phyloP scores from a whole-genome alignment of 202 grass and related monocot species.

The Zoysia matrella region DNA sequence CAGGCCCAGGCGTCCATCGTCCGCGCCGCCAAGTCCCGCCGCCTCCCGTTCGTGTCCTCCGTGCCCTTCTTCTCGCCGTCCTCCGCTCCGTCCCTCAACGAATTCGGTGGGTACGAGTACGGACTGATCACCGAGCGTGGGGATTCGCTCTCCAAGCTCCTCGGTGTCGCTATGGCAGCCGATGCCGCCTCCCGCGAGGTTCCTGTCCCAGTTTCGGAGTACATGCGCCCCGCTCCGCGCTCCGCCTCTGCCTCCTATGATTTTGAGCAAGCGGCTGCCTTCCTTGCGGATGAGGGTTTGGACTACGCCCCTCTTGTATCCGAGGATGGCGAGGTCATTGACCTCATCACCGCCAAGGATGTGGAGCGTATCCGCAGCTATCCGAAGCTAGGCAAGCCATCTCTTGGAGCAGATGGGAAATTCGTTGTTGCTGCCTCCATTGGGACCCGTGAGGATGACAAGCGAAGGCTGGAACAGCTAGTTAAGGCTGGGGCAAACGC shows the following conservation, averaged over 20 bases:
- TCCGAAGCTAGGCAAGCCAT: too few relatives aligned
- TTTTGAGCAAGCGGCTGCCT: too few relatives aligned
- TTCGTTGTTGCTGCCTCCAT: conserved; percentile 74
- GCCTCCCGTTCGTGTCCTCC: conserved; percentile 73
- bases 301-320: too few relatives aligned
- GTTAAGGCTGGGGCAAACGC: conserved; percentile 80
- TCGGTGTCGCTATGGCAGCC: conserved; percentile 64
- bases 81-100: conserved; percentile 21
- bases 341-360: too few relatives aligned
- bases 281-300: too few relatives aligned
- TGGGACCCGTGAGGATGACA: conserved; percentile 84
- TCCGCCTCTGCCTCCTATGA: conserved; percentile 55
- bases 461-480: conserved; percentile 72
- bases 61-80: conserved; percentile 21
- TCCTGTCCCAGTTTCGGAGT: conserved; percentile 43
- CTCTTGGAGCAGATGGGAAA: too few relatives aligned
- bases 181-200: conserved; percentile 40
- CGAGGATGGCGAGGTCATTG: too few relatives aligned
- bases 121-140: conserved; percentile 75
- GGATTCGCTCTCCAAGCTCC: conserved; percentile 62
- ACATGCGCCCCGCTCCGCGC: conserved; percentile 64
- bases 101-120: conserved; percentile 64
- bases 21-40: conserved; percentile 76
- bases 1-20: conserved; percentile 66
- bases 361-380: too few relatives aligned